Evolutionary conservation across 2,329 filamentous ascomycete genomes (phyloP).

Genomic region (Laburnicola sp.): DNA sequence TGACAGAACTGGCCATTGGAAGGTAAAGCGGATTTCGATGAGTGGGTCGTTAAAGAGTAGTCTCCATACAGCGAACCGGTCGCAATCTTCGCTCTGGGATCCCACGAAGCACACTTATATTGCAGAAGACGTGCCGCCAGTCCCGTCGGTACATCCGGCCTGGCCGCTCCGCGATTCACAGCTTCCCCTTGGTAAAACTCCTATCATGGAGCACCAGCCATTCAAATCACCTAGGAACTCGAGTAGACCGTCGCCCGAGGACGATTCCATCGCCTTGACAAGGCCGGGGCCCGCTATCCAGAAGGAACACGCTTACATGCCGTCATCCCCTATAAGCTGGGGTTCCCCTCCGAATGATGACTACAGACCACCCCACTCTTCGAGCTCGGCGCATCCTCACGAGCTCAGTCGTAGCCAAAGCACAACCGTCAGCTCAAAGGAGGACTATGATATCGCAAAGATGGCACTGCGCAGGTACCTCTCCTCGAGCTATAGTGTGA

Average conservation of each 20-base stretch:
- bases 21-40: conserved; percentile 34
- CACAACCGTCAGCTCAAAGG: not conserved
- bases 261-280: conserved; percentile 5
- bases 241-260: conserved; percentile 6
- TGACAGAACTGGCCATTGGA: conserved; percentile 36
- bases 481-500: conserved; percentile 11
- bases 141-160: conserved; percentile 29
- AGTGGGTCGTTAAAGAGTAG: conserved; percentile 17
- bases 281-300: conserved; percentile 4
- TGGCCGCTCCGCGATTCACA: conserved; percentile 31
- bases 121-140: conserved; percentile 25
- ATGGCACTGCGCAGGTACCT: not conserved
- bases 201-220: conserved; percentile 9
- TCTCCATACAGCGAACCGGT: conserved; percentile 15
- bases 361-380: not conserved
- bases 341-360: not conserved
- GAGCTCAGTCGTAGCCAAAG: not conserved
- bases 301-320: conserved; percentile 10
- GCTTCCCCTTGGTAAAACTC: conserved; percentile 14
- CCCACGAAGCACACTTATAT: conserved; percentile 22
- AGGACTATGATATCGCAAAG: too few species aligned
- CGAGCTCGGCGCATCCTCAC: not conserved
- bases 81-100: conserved; percentile 21
- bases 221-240: conserved; percentile 8
- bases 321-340: not conserved